Base-by-base conservation (phyloP, 371 early-diverging fungal species). In the Haplosporangium sp. region DNA sequence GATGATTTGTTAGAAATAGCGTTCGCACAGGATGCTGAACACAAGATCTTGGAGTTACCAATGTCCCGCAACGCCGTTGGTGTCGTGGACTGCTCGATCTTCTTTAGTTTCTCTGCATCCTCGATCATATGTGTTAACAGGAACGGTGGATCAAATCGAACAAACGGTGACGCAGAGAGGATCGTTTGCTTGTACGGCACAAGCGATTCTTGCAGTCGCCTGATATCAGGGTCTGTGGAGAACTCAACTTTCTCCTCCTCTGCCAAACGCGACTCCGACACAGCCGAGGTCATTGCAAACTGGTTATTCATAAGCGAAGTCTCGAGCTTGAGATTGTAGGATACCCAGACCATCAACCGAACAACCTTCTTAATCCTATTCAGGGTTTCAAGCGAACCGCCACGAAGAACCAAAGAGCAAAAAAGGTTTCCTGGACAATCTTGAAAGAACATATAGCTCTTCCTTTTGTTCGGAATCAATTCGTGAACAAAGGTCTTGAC, bases 321-420 rank as follows among this genome's bases (percentile, higher is more conserved):
- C 71, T 98, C 97, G 36, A 95, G 83, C 64, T 90, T 87, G 43
- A 96, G 86, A 72, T 92, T 93, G 74, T 95, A 92, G 0, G 92
- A 93, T 8, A 94, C 91, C 70, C 91, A 91, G 6, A 94, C 88
- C 85, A 95, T 90, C 37, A 98, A 84, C 18, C 89, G 86, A 40
- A 92, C 83, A 8, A 96, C 90, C 36, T 84, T 85, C 70, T 97
- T 96, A 66, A 97, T 85, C 14, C 86, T 84, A 20, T 75, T 81
- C 58, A 96, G 83, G 10, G 83, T 80, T 29, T 87, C 82, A 16
- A 84, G 55, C 8, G 83, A 80, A 6, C 88, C 95, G 38, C 98
- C 97, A n/a, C 96, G 89, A 54, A 98, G 80, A 0, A 96, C 88
- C n/a, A 97, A 81, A 0, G 95, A 94, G 61, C 96, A 93, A 9